Conservation (phyloP, 257 asterid genomes). For the Gardenia jasminoides region DNA sequence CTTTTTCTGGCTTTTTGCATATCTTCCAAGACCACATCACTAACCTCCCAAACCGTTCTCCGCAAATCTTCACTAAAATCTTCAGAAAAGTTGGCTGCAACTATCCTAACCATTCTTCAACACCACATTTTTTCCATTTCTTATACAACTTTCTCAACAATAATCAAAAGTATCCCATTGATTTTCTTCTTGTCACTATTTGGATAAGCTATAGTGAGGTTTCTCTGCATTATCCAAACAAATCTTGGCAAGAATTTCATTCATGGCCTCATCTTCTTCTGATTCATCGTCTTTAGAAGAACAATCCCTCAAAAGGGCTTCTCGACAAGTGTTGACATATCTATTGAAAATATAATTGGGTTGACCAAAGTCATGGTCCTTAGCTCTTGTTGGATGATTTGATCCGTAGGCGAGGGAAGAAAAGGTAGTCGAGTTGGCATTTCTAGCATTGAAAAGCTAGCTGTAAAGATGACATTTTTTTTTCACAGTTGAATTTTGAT, state of each 20-base stretch:
- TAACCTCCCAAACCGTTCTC: conserved; percentile 81
- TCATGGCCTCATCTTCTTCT: conserved; percentile 51
- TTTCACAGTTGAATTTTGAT: conserved; percentile 31
- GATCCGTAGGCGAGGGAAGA: conserved; percentile 9
- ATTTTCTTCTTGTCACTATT: conserved; percentile 59
- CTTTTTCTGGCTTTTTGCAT: conserved; percentile 83
- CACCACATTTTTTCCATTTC: conserved; percentile 72
- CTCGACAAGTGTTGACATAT: conserved; percentile 39
- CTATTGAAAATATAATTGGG: conserved; percentile 19
- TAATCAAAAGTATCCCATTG: conserved; percentile 71
- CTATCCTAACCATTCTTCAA: conserved; percentile 39
- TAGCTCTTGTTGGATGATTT: conserved; percentile 15
- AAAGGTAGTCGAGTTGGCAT: conserved; percentile 21
- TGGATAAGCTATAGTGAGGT: conserved; percentile 55
- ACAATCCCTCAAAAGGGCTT: conserved; percentile 21
- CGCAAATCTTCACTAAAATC: conserved; percentile 87
- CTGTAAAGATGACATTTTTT: conserved; percentile 26
- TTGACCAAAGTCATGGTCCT: conserved; percentile 9
- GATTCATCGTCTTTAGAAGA: conserved; percentile 29
- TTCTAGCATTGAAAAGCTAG: conserved; percentile 26
- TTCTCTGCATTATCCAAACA: conserved; percentile 84
- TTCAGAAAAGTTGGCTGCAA: conserved; percentile 26
- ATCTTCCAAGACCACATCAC: conserved; percentile 66
- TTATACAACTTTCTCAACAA: conserved; percentile 58
- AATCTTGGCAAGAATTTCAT: conserved; percentile 81